Evolutionary conservation across 108 stramenopile genomes (phyloP), one percentile per base, ranked within the genome.

Genomic region (Skeletonema menzelii): DNA sequence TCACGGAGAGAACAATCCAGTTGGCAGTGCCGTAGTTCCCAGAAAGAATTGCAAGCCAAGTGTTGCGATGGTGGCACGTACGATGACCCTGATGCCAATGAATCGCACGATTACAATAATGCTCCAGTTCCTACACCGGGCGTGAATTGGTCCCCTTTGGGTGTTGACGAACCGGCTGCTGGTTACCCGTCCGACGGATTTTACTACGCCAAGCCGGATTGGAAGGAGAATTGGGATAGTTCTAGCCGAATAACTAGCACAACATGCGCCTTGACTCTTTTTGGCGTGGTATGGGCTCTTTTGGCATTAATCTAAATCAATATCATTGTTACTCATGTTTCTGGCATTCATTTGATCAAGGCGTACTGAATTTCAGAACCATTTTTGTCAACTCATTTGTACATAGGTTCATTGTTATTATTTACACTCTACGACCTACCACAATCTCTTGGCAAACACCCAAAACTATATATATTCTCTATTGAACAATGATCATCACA

Each of bases 1-100:
- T 72, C 77, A n/a, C 13, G 47, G 27, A 56, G 27, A 44, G 70
- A 79, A 26, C 24, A 79, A 61, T 47, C 57, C 32, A 72, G 63
- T 42, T 64, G 62, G 35, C 38, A 60, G 19, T 79, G 77, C 60
- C n/a, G 37, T 14, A 67, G 56, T 12, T 58, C 77, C n/a, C 70
- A 72, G 49, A 47, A 53, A 49, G 70, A 71, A 5, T 62, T 79
- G 26, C 35, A 32, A 32, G 1, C 31, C 31, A 32, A 32, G 31
- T 32, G 31, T 32, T 32, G 31, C 31, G 31, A 32, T 7, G 31
- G 31, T 32, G 37, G 37, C 10, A 10, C 37, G 37, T 38, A 7
- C 13, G 8, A 38, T 13, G 8, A 38, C 37, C 10, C 10, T 38
- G 1, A 38, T 38, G 11, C 2, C 12, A 0, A 32, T 8, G 37